Percentiles rank a stretch among this genome's conserved stretches.
phyloP scores from a whole-genome alignment of 805 yeast species.

The Hanseniaspora meyeri region DNA sequence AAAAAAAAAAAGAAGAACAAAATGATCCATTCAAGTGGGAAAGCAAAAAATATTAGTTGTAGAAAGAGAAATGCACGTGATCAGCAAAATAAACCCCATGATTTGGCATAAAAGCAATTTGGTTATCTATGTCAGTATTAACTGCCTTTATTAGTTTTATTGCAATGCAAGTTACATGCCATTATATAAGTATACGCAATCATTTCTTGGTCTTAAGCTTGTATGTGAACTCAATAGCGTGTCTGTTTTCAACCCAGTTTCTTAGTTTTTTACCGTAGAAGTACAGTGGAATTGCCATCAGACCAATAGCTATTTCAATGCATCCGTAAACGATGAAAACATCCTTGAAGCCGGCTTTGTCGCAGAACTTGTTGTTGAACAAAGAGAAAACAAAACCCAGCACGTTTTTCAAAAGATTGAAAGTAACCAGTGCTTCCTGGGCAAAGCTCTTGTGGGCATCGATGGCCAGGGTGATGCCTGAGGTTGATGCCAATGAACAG shows the following conservation, averaged over 20 bases:
- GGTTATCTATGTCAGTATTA: too few relatives aligned
- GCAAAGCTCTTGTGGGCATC: conserved; percentile 48
- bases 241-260: conserved; percentile 39
- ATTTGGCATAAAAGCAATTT: too few relatives aligned
- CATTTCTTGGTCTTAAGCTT: conserved; percentile 1
- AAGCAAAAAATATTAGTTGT: too few relatives aligned
- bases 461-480: conserved; percentile 47
- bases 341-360: conserved; percentile 32
- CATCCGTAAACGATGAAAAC: conserved; percentile 43
- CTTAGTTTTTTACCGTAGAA: conserved; percentile 42
- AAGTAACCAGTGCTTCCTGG: conserved; percentile 44
- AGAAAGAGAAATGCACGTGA: too few relatives aligned
- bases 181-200: too few relatives aligned
- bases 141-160: too few relatives aligned
- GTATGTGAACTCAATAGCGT: conserved; percentile 28
- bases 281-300: conserved; percentile 40
- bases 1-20: too few relatives aligned
- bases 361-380: conserved; percentile 39
- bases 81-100: too few relatives aligned
- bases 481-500: conserved; percentile 47
- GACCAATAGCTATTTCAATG: conserved; percentile 37
- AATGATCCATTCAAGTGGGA: too few relatives aligned
- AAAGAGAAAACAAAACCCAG: conserved; percentile 46
- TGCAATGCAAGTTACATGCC: too few relatives aligned
- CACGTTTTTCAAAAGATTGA: conserved; percentile 43